Evolutionary conservation across 768 basidiomycete species (phyloP).

Genomic region (Suillus luteus): DNA sequence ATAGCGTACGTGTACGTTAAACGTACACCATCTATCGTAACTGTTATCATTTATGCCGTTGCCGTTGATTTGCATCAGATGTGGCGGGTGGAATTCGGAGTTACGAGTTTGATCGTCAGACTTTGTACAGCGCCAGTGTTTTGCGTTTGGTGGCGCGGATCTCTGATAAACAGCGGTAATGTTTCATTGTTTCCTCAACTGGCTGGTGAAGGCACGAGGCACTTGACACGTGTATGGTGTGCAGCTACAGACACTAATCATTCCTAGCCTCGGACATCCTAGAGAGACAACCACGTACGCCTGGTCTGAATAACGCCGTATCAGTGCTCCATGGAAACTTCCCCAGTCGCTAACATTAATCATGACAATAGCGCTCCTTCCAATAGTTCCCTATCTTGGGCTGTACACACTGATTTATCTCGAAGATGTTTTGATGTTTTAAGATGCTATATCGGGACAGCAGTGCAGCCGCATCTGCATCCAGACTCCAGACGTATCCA

Average conservation of each 20-base stretch:
- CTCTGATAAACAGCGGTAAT: not conserved
- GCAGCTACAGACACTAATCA: not conserved
- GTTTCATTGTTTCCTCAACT: not conserved
- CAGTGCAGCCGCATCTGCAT: not conserved
- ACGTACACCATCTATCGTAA: not conserved
- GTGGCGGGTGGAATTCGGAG: not conserved
- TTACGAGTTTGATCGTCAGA: not conserved
- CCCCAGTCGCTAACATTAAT: not conserved
- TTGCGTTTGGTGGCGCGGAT: constrained; percentile 3
- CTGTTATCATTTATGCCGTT: not conserved
- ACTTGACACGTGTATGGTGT: not conserved
- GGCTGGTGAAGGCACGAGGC: not conserved
- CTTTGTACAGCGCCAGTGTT: not conserved
- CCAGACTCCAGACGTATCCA: not conserved
- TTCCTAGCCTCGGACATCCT: not conserved
- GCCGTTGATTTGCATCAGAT: not conserved
- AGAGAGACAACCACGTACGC: not conserved
- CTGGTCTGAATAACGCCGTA: not conserved
- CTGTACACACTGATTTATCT: constrained; percentile 22
- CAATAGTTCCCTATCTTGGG: constrained; percentile 6
- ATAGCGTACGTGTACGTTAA: constrained; percentile 3
- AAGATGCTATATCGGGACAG: constrained; percentile 13
- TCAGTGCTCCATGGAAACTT: not conserved
- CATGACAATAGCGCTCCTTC: not conserved
- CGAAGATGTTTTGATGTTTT: constrained; percentile 14